phyloP scores from a whole-genome alignment of 1,139 yeast genomes.

The Pichia sp. region DNA sequence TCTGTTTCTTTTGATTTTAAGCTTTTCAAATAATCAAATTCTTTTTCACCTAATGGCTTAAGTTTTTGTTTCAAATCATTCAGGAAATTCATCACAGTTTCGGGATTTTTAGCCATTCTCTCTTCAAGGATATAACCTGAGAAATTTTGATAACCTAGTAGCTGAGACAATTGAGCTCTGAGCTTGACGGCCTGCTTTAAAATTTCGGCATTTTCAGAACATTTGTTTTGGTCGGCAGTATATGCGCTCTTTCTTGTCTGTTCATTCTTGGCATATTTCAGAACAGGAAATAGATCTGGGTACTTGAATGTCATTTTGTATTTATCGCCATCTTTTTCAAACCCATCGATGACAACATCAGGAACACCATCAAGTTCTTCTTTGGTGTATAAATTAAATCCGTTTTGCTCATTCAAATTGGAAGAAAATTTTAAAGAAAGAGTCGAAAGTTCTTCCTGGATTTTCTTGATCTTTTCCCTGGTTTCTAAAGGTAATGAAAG shows the following conservation, averaged over 20 bases:
- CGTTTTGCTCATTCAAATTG: conserved; percentile 66
- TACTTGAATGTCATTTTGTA: conserved; percentile 71
- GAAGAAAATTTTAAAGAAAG: conserved; percentile 50
- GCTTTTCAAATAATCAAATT: conserved; percentile 39
- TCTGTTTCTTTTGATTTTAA: conserved; percentile 47
- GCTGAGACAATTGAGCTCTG: conserved; percentile 52
- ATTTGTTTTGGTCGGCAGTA: conserved; percentile 59
- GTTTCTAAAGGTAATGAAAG: conserved; percentile 48
- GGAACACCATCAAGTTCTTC: conserved; percentile 74
- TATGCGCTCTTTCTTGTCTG: conserved; percentile 61
- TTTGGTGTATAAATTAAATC: conserved; percentile 45
- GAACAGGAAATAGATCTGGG: conserved; percentile 71
- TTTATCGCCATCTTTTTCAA: conserved; percentile 36
- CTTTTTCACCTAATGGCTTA: conserved; percentile 49
- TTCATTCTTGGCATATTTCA: conserved; percentile 56
- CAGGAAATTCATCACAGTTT: conserved; percentile 52
- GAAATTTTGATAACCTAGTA: conserved; percentile 58
- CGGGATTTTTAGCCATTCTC: conserved; percentile 68
- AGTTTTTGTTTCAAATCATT: conserved; percentile 52
- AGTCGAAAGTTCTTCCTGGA: conserved; percentile 52
- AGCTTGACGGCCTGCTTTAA: conserved; percentile 50
- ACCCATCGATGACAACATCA: conserved; percentile 48
- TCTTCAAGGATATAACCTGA: conserved; percentile 66
- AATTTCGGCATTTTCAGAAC: conserved; percentile 51
- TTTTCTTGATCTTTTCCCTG: conserved; percentile 47